phyloP scores from a whole-genome alignment of 164 flowering plant species.

The Annona cherimola region DNA sequence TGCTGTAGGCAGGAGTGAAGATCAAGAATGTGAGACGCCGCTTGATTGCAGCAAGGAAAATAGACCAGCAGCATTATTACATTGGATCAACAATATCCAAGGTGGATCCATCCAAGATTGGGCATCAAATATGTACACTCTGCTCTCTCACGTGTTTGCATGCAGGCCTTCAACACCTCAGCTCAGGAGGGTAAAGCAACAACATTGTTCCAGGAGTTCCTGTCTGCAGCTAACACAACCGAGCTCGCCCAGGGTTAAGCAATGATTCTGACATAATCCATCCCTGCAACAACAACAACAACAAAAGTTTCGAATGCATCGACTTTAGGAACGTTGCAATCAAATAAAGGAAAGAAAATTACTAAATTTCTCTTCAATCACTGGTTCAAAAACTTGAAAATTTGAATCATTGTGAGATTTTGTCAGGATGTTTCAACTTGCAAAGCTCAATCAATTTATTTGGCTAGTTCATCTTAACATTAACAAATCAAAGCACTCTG shows the following conservation, averaged over 20 bases:
- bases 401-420: no score
- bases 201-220: neutral
- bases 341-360: no score
- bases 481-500: no score
- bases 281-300: constrained; percentile 45
- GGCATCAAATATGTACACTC: neutral
- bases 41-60: neutral
- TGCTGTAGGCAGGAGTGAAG: neutral
- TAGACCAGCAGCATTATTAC: neutral
- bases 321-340: no score
- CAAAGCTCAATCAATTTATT: no score
- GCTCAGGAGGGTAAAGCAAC: neutral
- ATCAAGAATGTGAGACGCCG: neutral
- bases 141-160: neutral
- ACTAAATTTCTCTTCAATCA: no score
- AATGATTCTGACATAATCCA: constrained; percentile 95
- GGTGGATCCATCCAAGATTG: neutral
- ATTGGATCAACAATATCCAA: neutral
- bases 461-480: no score
- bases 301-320: no score
- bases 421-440: no score
- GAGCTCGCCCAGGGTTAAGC: constrained; percentile 93
- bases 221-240: constrained; percentile 30
- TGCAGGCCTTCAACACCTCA: neutral
- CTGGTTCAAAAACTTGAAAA: no score